Base-by-base conservation (phyloP, 495 filamentous ascomycete species). In the Choiromyces venosus region DNA sequence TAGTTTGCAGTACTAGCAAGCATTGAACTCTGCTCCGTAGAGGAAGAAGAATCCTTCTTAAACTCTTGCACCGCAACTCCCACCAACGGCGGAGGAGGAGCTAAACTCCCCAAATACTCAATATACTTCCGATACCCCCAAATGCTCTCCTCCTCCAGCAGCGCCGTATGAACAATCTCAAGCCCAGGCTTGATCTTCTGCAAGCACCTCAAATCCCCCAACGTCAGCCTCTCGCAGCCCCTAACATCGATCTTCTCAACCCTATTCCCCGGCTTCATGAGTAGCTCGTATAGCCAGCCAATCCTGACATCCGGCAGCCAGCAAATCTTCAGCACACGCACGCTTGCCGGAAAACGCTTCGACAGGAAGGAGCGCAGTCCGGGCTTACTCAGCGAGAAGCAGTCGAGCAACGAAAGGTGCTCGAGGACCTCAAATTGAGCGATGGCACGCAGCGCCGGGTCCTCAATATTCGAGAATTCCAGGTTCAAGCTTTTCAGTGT, bases 111-210 rank as follows among this genome's bases (percentile, higher is more conserved):
- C 65, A 78, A 46, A 52, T 74, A 72, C 69, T 77, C 78, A 42
- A 77, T 69, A 42, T 77, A 76, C 66, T 72, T 79, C 64, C 64
- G 46, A 71, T 75, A 80, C 40, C 74, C 78, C 78, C 74, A 78
- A 66, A 80, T 37, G 38, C 52, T 46, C 40, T 74, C 78, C 19
- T 75, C 78, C 7, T 46, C 67, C 33, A 69, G 29, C 37, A 70
- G 61, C 37, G 78, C 78, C 25, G 70, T 76, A 70, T 77, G 75
- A 9, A 40, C 39, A 14, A 80, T 69, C 44, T 71, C 71, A 19
- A 80, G 68, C 19, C 42, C 38, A 16, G 46, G 39, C 71, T 73
- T 78, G 29, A 67, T 65, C 37, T 75, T 68, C 21, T 80, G 71
- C 14, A 80, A 42, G 12, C 76, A 39, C 61, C 73, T 78, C 37